Base-by-base conservation (phyloP, 805 yeast genomes). In the Starmerella vitae region DNA sequence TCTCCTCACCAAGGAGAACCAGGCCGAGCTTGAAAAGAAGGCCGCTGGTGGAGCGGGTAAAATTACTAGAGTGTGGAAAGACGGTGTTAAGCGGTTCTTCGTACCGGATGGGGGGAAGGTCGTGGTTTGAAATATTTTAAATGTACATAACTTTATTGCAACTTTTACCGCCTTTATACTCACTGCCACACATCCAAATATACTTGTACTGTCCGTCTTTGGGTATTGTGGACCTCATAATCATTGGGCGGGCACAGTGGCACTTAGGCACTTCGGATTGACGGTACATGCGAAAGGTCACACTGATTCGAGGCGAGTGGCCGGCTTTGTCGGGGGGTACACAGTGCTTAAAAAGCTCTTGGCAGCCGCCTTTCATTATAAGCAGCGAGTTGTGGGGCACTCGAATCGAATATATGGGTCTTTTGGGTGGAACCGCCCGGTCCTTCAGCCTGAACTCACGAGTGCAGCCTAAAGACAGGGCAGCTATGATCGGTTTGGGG, bases 311-410 rank as follows among this genome's bases (percentile, higher is more conserved):
- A 4, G 63, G 43, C 1, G 66, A 47, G 0, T 76, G 78, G 1
- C 75, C 53, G 0, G 67, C 56, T 0, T 69, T 66, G 46, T 77
- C 77, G 0, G 59, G 46, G 4, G 71, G 70, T 0, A 81, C 72
- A 42, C 74, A 62, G 51, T 82, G 93, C 50, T 74, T 78, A 53
- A 60, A 81, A 36, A 70, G 72, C 46, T 81, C 93, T 53, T 81
- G 93, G 44, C 81, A 75, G 0, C 83, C 84, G 1, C 83, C 78
- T 43, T 76, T 74, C 93, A 81, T 80, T 2, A 81, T 57, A 2
- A 80, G 50, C 28, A 81, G 54, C 7, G 81, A 67, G 51, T 81
- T 81, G 54, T 81, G 85, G 0, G 82, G 78, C 3, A 77, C 52
- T n/a, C 74, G 77, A 1, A 77, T 63, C 21, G 78, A 59, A 53